Evolutionary conservation across 2,329 filamentous ascomycete species (phyloP).

Genomic region (Aspergillaceae sp.): DNA sequence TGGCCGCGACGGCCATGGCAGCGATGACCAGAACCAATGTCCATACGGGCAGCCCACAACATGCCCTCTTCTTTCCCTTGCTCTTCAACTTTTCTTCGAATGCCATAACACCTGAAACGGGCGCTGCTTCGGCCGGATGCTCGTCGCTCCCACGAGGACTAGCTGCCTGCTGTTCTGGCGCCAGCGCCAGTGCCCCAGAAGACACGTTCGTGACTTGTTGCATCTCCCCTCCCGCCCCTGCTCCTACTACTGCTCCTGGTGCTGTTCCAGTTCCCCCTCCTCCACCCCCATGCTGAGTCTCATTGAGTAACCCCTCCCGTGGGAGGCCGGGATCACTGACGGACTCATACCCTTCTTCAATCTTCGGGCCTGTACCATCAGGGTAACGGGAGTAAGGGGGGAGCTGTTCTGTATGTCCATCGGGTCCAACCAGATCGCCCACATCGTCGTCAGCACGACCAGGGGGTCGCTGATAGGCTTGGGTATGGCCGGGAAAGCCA

Average conservation of each 20-base stretch:
- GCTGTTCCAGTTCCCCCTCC: too few species aligned
- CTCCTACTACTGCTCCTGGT: too few species aligned
- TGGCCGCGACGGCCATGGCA: conserved; percentile 41
- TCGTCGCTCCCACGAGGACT: conserved; percentile 6
- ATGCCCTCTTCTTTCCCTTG: conserved; percentile 35
- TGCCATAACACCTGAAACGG: conserved; percentile 29
- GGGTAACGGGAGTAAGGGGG: conserved; percentile 89
- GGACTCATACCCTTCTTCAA: conserved; percentile 26
- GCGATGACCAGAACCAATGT: conserved; percentile 40
- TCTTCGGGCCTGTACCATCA: conserved; percentile 59
- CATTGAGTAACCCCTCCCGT: conserved; percentile 39
- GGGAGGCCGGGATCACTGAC: conserved; percentile 34
- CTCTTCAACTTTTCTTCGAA: conserved; percentile 39
- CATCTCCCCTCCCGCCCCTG: too few species aligned
- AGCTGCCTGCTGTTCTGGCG: background rate
- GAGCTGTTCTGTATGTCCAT: conserved; percentile 83
- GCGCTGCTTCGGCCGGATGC: conserved; percentile 14
- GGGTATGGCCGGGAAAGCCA: conserved; percentile 62
- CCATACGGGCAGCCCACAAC: conserved; percentile 47
- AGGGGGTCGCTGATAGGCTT: conserved; percentile 61
- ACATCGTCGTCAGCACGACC: conserved; percentile 64
- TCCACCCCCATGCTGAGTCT: conserved; percentile 24
- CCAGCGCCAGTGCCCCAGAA: conserved; percentile 19
- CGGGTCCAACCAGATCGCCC: conserved; percentile 77
- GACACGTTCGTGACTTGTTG: conserved; percentile 24